A percentile compares a stretch with the other conserved stretches of the same genome.
Evolutionary conservation across 2,329 filamentous ascomycete genomes (phyloP).

Genomic region (Teratosphaeriaceae sp.): DNA sequence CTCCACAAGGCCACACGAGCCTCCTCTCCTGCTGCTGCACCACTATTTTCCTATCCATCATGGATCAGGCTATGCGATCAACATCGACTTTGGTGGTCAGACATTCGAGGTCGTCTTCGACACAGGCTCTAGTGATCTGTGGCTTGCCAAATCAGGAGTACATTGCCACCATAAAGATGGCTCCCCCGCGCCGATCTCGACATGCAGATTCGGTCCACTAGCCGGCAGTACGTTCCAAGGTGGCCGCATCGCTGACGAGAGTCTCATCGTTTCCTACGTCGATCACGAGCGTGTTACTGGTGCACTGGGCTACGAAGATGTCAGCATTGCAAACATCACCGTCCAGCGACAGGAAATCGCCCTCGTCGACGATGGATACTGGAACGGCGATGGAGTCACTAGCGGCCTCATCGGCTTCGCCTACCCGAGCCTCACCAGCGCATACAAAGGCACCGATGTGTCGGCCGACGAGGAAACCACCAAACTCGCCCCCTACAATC

Average conservation of each 20-base stretch:
- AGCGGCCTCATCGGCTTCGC: conserved; percentile 42
- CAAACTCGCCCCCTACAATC: conserved; percentile 33
- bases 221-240: conserved; percentile 26
- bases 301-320: conserved; percentile 31
- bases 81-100: conserved; percentile 11
- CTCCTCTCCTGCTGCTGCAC: background rate
- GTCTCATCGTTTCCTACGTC: conserved; percentile 35
- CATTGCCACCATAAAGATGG: conserved; percentile 29
- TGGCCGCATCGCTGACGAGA: conserved; percentile 29
- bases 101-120: conserved; percentile 32
- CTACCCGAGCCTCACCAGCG: conserved; percentile 40
- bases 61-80: conserved; percentile 9
- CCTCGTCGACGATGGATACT: conserved; percentile 36
- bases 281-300: conserved; percentile 34
- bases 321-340: conserved; percentile 37
- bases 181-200: conserved; percentile 7
- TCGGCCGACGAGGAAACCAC: too few relatives aligned
- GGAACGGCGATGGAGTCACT: conserved; percentile 38
- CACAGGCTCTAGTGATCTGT: conserved; percentile 40
- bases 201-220: conserved; percentile 21
- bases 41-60: background rate
- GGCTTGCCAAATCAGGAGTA: conserved; percentile 30
- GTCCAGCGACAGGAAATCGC: conserved; percentile 37
- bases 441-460: conserved; percentile 20
- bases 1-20: background rate